Evolutionary conservation across 257 asterid species (phyloP).

Genomic region (Nicotiana noctiflora): DNA sequence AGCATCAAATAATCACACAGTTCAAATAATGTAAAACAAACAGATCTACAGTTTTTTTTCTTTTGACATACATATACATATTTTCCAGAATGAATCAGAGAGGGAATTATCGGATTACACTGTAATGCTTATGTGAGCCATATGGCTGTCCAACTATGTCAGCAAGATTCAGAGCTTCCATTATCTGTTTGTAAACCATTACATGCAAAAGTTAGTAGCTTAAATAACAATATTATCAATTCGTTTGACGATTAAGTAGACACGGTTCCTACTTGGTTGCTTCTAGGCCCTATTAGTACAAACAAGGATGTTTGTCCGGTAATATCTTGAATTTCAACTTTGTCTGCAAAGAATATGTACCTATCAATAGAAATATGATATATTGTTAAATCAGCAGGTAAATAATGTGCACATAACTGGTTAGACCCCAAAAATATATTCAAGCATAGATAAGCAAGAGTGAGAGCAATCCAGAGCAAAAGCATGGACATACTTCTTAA

Average conservation of each 20-base stretch:
- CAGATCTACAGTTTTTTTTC: not conserved
- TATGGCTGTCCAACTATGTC: constrained; percentile 79
- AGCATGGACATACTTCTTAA: constrained; percentile 57
- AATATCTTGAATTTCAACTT: constrained; percentile 85
- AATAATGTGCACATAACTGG: not conserved
- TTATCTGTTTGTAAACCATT: constrained; percentile 49
- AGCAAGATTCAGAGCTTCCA: constrained; percentile 65
- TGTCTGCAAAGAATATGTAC: constrained; percentile 91
- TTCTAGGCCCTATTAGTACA: constrained; percentile 71
- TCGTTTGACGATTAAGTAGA: constrained; percentile 9
- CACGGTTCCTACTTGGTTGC: constrained; percentile 45
- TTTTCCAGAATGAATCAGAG: not conserved
- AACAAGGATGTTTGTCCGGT: constrained; percentile 72
- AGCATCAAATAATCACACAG: not conserved
- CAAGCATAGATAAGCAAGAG: constrained; percentile 1
- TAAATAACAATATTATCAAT: constrained; percentile 10
- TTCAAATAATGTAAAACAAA: not conserved
- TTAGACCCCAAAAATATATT: not conserved
- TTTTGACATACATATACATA: not conserved
- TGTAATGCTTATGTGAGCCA: constrained; percentile 86
- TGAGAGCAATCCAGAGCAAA: not conserved
- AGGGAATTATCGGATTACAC: constrained; percentile 35
- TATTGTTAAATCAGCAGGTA: constrained; percentile 7
- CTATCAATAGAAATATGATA: constrained; percentile 27
- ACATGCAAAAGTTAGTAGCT: constrained; percentile 5